phyloP scores from a whole-genome alignment of 164 flowering plant species.

The Aristolochia contorta region DNA sequence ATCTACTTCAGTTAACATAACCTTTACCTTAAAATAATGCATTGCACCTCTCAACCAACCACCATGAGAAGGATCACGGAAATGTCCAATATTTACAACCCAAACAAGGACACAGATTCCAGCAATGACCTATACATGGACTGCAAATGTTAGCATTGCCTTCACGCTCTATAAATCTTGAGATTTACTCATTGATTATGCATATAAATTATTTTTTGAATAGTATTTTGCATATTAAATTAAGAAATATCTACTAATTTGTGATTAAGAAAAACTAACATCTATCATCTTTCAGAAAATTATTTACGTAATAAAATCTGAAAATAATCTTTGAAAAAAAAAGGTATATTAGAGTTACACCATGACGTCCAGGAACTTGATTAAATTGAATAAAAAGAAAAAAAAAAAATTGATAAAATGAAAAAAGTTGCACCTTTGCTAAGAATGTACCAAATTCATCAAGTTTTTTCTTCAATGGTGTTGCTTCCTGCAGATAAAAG shows the following conservation, averaged over 20 bases:
- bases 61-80: conserved; percentile 95
- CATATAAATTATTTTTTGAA: too few species aligned
- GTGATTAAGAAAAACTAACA: too few species aligned
- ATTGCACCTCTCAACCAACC: conserved; percentile 90
- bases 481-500: conserved; percentile 57
- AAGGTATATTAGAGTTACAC: neutral
- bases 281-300: too few species aligned
- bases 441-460: conserved; percentile 96
- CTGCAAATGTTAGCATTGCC: too few species aligned
- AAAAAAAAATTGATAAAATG: neutral
- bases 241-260: too few species aligned
- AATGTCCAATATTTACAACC: conserved; percentile 95
- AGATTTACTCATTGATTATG: too few species aligned
- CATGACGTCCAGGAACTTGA: neutral
- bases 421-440: conserved; percentile 61
- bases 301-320: neutral
- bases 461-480: conserved; percentile 90
- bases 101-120: conserved; percentile 93
- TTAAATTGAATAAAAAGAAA: neutral
- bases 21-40: conserved; percentile 88
- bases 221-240: too few species aligned
- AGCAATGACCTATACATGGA: conserved; percentile 66
- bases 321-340: neutral
- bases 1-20: neutral
- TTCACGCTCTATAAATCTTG: too few species aligned